Conservation (phyloP, 2,329 filamentous ascomycete genomes). For the Aspergillus candidus region DNA sequence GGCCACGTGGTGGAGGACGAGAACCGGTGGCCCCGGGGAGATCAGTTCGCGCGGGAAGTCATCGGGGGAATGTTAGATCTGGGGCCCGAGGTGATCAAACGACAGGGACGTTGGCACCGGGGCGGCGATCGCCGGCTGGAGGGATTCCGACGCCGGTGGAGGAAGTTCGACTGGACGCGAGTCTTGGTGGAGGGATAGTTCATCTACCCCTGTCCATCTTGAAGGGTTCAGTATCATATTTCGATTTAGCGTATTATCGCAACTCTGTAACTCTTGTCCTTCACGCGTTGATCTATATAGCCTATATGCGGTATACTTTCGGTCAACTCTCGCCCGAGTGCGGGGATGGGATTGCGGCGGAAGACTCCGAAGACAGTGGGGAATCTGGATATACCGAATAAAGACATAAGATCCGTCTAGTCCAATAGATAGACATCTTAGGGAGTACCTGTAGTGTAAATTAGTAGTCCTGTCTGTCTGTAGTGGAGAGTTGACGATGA, state of each 20-base stretch:
- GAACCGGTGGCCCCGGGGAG: slow-evolving; percentile 78
- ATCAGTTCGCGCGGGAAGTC: slow-evolving; percentile 87
- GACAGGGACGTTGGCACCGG: slow-evolving; percentile 77
- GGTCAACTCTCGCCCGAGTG: too few relatives aligned
- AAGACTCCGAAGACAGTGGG: too few relatives aligned
- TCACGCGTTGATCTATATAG: background rate
- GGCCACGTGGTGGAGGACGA: slow-evolving; percentile 89
- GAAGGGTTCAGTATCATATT: too few relatives aligned
- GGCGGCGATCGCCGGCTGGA: slow-evolving; percentile 63
- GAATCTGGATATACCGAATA: too few relatives aligned
- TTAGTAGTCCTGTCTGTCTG: too few relatives aligned
- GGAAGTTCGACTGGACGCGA: slow-evolving; percentile 84
- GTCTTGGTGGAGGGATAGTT: slow-evolving; percentile 48
- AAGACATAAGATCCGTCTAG: too few relatives aligned
- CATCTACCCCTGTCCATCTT: too few relatives aligned
- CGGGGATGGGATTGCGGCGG: too few relatives aligned
- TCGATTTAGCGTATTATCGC: too few relatives aligned
- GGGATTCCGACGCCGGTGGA: slow-evolving; percentile 77
- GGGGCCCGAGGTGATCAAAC: slow-evolving; percentile 76
- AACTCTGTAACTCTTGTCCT: background rate
- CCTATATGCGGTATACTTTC: background rate
- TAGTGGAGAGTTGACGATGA: too few relatives aligned
- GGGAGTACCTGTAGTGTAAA: too few relatives aligned
- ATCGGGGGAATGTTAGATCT: slow-evolving; percentile 87
- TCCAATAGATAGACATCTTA: too few relatives aligned